These are phyloP conservation scores for Chalciporus sp. DNA, from an alignment of 1,284 basidiomycete species.

Conservation along the genomic window DNA sequence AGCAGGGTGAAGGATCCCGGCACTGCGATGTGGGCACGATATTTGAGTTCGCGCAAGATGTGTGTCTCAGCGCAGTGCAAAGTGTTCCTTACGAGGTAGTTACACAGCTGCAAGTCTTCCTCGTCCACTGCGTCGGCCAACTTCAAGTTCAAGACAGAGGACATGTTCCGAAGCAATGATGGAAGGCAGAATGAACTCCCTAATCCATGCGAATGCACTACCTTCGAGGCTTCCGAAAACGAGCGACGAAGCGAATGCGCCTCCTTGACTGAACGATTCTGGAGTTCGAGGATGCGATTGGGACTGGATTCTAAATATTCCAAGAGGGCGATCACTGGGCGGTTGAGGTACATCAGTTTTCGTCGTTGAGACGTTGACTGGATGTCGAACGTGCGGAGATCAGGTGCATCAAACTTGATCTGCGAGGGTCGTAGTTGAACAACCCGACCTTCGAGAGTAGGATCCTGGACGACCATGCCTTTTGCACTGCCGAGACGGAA, in stretches of 20 bases:
- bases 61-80: slow-evolving; percentile 40
- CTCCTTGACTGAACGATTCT: slow-evolving; percentile 39
- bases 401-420: slow-evolving; percentile 45
- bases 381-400: slow-evolving; percentile 46
- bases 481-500: slow-evolving; percentile 46
- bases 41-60: slow-evolving; percentile 53
- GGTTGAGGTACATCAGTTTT: slow-evolving; percentile 41
- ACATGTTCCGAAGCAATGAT: slow-evolving; percentile 41
- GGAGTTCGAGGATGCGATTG: slow-evolving; percentile 41
- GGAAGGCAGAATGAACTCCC: slow-evolving; percentile 46
- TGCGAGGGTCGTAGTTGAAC: slow-evolving; percentile 48
- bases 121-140: slow-evolving; percentile 12
- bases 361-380: slow-evolving; percentile 44
- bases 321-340: slow-evolving; percentile 48
- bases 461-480: slow-evolving; percentile 50
- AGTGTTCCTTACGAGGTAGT: slow-evolving; percentile 34
- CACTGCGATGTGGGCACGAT: slow-evolving; percentile 48
- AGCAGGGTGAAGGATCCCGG: slow-evolving; percentile 49
- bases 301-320: slow-evolving; percentile 41
- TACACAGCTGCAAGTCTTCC: slow-evolving; percentile 24
- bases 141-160: slow-evolving; percentile 30
- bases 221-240: slow-evolving; percentile 29
- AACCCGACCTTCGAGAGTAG: slow-evolving; percentile 33
- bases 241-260: slow-evolving; percentile 33
- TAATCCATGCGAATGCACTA: slow-evolving; percentile 45